Evolutionary conservation across 169 alveolate species (phyloP).

Genomic region (Cryptosporidium sp.): DNA sequence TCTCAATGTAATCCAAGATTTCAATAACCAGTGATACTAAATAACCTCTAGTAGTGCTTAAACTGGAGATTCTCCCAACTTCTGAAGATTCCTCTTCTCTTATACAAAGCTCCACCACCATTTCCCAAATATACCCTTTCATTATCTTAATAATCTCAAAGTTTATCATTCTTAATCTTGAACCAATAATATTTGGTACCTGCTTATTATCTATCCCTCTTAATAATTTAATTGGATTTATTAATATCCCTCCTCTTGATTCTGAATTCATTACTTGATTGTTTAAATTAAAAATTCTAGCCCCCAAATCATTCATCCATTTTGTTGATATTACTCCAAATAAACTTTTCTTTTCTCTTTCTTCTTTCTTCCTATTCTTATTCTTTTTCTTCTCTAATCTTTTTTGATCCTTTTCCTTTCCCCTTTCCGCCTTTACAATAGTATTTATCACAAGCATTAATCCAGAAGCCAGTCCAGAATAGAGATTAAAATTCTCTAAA

Average conservation of each 20-base stretch:
- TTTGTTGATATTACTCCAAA: background rate
- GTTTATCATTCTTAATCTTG: background rate
- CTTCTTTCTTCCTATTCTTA: background rate
- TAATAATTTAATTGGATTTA: background rate
- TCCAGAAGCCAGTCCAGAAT: slow-evolving; percentile 29
- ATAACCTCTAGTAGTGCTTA: background rate
- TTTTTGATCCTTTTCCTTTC: background rate
- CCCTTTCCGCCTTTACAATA: background rate
- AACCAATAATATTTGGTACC: background rate
- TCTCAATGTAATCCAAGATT: slow-evolving; percentile 28
- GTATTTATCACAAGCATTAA: slow-evolving; percentile 3
- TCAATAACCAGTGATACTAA: slow-evolving; percentile 26
- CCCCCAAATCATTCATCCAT: background rate
- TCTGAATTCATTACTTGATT: background rate
- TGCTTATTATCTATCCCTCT: background rate
- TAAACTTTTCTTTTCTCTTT: background rate
- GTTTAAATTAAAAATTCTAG: background rate
- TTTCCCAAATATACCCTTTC: background rate
- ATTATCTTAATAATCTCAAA: background rate
- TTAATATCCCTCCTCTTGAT: background rate
- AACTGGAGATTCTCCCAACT: background rate
- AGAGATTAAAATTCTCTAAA: background rate
- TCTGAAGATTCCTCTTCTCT: background rate
- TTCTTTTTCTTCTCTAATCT: background rate
- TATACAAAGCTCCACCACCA: background rate